Conservation (phyloP, 1,284 basidiomycete species). For the Porodaedalea pini region DNA sequence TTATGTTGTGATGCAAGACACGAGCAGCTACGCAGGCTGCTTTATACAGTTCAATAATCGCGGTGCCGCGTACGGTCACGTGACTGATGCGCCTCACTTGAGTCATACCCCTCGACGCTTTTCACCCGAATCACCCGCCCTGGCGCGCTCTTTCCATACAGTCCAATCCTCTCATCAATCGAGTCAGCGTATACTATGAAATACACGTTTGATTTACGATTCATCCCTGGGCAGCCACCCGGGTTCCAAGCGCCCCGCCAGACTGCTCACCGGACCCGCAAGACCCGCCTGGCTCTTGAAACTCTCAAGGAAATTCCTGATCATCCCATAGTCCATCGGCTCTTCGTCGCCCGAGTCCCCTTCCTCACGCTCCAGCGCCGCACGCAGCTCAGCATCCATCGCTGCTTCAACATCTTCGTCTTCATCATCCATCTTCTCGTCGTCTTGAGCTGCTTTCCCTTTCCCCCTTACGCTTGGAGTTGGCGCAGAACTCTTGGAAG, state of each 20-base stretch:
- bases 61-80: neutral
- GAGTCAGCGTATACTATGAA: too few relatives aligned
- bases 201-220: too few relatives aligned
- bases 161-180: too few relatives aligned
- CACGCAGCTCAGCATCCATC: constrained; percentile 83
- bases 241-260: constrained; percentile 77
- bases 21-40: too few relatives aligned
- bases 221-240: constrained; percentile 70
- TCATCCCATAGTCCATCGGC: constrained; percentile 77
- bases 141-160: too few relatives aligned
- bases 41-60: too few relatives aligned
- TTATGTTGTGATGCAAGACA: too few relatives aligned
- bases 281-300: constrained; percentile 86
- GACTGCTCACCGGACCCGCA: constrained; percentile 84
- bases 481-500: constrained; percentile 7
- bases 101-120: neutral
- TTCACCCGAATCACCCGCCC: too few relatives aligned
- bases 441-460: constrained; percentile 35
- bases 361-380: constrained; percentile 55
- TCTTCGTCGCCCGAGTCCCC: constrained; percentile 48
- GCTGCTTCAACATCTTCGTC: constrained; percentile 66
- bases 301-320: constrained; percentile 94
- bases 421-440: constrained; percentile 35
- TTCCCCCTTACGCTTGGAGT: constrained; percentile 29
- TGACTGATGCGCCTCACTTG: neutral